Percentiles rank a stretch among this genome's conserved stretches.
Conservation (phyloP, 768 basidiomycete species). For the Udeniomyces megalosporus region DNA sequence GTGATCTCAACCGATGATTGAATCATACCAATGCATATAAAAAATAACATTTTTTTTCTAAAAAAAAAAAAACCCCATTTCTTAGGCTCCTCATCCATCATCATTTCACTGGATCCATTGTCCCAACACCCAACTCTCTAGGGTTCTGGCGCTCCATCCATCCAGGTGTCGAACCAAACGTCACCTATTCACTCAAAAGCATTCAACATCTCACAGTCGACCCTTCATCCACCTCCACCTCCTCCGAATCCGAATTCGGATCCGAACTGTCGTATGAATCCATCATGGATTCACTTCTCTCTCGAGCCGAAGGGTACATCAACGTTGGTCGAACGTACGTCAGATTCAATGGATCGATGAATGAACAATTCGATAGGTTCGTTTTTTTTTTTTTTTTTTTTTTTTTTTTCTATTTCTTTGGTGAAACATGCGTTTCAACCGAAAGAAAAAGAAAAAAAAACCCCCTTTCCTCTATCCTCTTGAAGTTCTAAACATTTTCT, state of each 20-base stretch:
- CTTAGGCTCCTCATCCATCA: neutral
- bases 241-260: neutral
- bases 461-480: no score
- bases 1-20: no score
- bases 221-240: neutral
- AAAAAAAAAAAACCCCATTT: no score
- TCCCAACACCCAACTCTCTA: neutral
- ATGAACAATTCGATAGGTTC: slow-evolving; percentile 11
- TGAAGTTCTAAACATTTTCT: no score
- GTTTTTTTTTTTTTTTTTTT: neutral
- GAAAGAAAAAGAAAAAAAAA: no score
- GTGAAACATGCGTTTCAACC: no score
- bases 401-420: neutral
- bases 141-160: slow-evolving; percentile 8
- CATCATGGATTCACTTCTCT: neutral
- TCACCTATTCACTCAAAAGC: no score
- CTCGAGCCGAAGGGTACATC: slow-evolving; percentile 6
- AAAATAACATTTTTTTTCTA: no score
- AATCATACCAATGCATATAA: no score
- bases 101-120: neutral
- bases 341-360: neutral
- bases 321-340: neutral
- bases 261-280: neutral
- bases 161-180: neutral
- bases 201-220: neutral